phyloP scores from a whole-genome alignment of 2,329 filamentous ascomycete species.

The Cladophialophora exuberans region DNA sequence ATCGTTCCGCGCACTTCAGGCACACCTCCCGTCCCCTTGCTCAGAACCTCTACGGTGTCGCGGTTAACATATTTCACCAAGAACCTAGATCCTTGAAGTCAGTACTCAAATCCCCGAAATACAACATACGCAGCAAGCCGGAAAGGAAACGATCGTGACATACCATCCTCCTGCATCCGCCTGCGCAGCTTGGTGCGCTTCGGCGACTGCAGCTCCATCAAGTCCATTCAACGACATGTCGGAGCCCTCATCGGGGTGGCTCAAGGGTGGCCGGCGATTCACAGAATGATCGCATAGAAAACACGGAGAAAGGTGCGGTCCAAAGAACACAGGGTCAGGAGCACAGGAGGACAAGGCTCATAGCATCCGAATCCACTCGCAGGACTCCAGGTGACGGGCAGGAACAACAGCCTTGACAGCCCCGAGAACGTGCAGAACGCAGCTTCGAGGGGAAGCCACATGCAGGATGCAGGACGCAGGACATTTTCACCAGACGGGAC shows the following conservation, averaged over 20 bases:
- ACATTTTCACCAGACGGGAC: conserved; percentile 15
- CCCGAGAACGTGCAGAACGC: conserved; percentile 18
- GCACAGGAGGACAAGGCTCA: conserved; percentile 7
- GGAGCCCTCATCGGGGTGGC: conserved; percentile 39
- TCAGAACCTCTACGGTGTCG: conserved; percentile 82
- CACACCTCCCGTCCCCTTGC: conserved; percentile 77
- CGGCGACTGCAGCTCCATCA: conserved; percentile 63
- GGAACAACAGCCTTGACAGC: conserved; percentile 8
- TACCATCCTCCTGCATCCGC: conserved; percentile 94
- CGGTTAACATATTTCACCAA: conserved; percentile 87
- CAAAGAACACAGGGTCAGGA: background rate
- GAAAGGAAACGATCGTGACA: conserved; percentile 43
- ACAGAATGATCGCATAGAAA: conserved; percentile 9
- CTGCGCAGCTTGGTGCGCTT: conserved; percentile 79
- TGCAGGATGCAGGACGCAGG: conserved; percentile 12
- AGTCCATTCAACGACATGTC: conserved; percentile 35
- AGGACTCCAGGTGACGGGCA: conserved; percentile 3
- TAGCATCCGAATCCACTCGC: background rate
- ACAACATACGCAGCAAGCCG: background rate
- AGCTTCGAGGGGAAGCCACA: conserved; percentile 26
- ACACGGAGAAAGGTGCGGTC: conserved; percentile 1
- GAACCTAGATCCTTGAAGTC: conserved; percentile 67
- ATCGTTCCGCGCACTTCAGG: conserved; percentile 80
- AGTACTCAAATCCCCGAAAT: conserved; percentile 4
- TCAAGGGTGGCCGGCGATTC: conserved; percentile 10